Base-by-base conservation (phyloP, 805 yeast species). In the Starmerella lactis-condensi region DNA sequence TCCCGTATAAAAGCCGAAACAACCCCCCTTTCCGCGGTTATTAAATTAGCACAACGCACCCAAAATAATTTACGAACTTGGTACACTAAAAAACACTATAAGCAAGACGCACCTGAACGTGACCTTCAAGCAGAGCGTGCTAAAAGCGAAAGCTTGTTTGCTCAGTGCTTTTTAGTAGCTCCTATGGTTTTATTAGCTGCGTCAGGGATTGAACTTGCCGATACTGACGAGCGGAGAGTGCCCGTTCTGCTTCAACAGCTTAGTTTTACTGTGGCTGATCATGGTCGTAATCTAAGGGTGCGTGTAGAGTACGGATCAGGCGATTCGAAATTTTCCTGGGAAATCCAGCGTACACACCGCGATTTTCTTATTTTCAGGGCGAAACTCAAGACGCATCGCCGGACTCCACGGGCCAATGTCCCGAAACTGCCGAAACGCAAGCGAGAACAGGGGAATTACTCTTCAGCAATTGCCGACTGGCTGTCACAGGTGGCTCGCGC, bases 221-320 rank as follows among this genome's bases (percentile, higher is more conserved):
- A 79, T 11, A 42, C 41, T 13, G 44, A 41, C 26, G 46, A 46
- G 26, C 66, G 72, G 34, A 66, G 93, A 37, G 89, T 93, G 0
- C 94, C 98, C 1, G 60, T 85, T 21, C 52, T 89, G 24, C 53
- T 82, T 24, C 73, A 77, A 12, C 67, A 82, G 51, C 47, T 89
- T 16, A 75, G 79, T 5, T 60, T 82, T 25, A 62, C 65, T 26
- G 61, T 89, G 4, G 34, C 58, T 43, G 31, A 52, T 52, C 59
- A 57, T 29, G 36, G 36, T 24, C 51, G 53, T 34, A 64, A 60
- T 22, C 28, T 41, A 32, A 60, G 66, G 36, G 57, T 89, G n/a
- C 77, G 75, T 29, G 58, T 89, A 27, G 93, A 83, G 48, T 89
- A 89, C 47, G 98, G 96, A 5, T 68, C 82, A 20, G 93, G 93